Evolutionary conservation across 306 rosid species (phyloP), one percentile per base, ranked within the genome.

Genomic region (Corylus heterophylla): DNA sequence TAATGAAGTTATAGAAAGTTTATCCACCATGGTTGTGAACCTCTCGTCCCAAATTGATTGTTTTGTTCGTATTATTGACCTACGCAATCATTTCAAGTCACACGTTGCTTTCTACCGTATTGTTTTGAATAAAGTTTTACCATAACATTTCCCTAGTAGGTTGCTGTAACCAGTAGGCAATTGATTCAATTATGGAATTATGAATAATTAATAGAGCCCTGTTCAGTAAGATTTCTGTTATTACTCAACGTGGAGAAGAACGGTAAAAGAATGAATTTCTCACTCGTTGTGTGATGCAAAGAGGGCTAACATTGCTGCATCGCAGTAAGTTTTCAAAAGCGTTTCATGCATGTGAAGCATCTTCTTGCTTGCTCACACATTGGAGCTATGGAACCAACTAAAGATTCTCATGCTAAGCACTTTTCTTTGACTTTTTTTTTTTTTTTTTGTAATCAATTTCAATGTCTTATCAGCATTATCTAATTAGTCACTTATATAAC

Each of bases 401-500:
- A 4, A 58, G 25, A 58, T 25, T 11, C 66, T 10, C 59, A 59
- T 11, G 11, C 16, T 25, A 22, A 25, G 35, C 12, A 22, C 7
- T 59, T 67, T 39, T 67, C 13, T 4, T 48, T 3, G 12, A 10
- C 0, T 67, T n/a, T 8, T 18, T 67, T 16, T 42, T 39, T 6
- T 7, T 64, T 64, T 64, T 39, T 22, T 16, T 8, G 10, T 8
- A 31, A 64, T 42, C 16, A 67, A 67, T 39, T 67, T 18, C 17
- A 17, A 39, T 42, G 25, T 42, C 39, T 3, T 13, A 67, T 18
- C 48, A 67, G 18, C 8, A 67, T 67, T 67, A 48, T 20, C 8
- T 67, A 39, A 67, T 37, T 67, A 39, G 18, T 18, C 29, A 67
- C 29, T 18, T 67, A n/a, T 42, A 11, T 82, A 72, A 58, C 63